Conservation (phyloP, 768 basidiomycete species). For the Boletus barrowsii region DNA sequence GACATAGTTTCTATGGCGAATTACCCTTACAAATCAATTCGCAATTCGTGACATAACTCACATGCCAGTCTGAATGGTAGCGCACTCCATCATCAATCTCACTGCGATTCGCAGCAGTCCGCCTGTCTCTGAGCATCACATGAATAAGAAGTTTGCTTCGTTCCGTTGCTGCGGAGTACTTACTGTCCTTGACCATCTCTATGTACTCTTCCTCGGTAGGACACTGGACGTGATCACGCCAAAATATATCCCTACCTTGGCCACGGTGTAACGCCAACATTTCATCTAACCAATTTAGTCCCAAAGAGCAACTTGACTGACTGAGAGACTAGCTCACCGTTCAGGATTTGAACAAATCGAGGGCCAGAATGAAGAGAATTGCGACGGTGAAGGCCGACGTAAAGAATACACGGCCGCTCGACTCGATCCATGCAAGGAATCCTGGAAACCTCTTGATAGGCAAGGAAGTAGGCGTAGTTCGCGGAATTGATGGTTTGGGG, state of each 20-base stretch:
- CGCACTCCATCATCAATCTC: constrained; percentile 92
- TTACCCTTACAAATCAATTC: background rate
- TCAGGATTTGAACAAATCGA: constrained; percentile 70
- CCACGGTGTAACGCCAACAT: constrained; percentile 86
- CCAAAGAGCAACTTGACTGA: background rate
- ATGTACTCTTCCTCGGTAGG: constrained; percentile 95
- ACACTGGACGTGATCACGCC: constrained; percentile 87
- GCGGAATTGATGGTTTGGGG: constrained; percentile 97
- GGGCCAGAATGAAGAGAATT: constrained; percentile 23
- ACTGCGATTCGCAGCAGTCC: constrained; percentile 88
- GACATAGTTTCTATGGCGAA: constrained; percentile 43
- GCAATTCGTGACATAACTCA: constrained; percentile 31
- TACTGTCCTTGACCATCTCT: constrained; percentile 94
- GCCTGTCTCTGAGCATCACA: constrained; percentile 71
- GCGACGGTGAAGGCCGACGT: constrained; percentile 23
- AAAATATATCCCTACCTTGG: constrained; percentile 89
- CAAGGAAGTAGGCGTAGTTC: constrained; percentile 96
- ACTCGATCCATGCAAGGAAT: constrained; percentile 7
- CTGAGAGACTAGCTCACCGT: constrained; percentile 42
- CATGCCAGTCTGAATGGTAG: constrained; percentile 57
- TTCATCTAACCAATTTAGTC: constrained; percentile 42
- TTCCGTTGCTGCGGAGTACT: constrained; percentile 11
- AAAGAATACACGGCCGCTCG: constrained; percentile 35
- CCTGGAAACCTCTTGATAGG: constrained; percentile 74
- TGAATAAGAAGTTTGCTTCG: background rate